phyloP scores from a whole-genome alignment of 345 rosid species.

The Camelina laxa region DNA sequence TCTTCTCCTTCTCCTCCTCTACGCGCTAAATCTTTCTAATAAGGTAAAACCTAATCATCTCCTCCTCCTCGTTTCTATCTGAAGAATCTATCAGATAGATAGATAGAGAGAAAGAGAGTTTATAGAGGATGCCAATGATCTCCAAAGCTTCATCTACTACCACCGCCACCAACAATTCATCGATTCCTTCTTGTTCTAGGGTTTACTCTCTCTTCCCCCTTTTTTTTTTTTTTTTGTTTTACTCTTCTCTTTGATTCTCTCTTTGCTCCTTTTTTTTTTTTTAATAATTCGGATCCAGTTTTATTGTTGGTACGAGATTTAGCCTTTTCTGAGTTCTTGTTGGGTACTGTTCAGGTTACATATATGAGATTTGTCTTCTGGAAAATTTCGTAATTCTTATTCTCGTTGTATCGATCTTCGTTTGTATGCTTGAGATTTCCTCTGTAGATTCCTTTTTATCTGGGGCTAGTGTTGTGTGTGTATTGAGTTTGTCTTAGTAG shows the following conservation, averaged over 20 bases:
- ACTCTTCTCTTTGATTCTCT: neutral
- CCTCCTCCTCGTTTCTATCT: conserved; percentile 36
- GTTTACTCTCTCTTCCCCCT: conserved; percentile 43
- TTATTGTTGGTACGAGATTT: conserved; percentile 37
- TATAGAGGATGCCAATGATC: conserved; percentile 64
- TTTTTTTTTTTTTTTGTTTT: neutral
- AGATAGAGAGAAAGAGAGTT: conserved; percentile 17
- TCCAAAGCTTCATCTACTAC: conserved; percentile 74
- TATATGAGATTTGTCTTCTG: neutral
- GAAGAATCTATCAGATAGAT: conserved; percentile 13
- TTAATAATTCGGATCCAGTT: conserved; percentile 27
- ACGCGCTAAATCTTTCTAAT: conserved; percentile 17
- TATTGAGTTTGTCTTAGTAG: conserved; percentile 17
- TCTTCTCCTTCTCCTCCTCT: neutral
- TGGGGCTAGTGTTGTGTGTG: conserved; percentile 4
- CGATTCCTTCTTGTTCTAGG: conserved; percentile 70
- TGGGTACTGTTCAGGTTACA: neutral
- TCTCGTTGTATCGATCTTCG: conserved; percentile 25
- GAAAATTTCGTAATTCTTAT: neutral
- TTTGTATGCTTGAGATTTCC: neutral
- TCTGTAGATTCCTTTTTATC: conserved; percentile 4
- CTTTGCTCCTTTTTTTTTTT: neutral
- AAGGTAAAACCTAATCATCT: conserved; percentile 28
- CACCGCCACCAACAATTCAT: conserved; percentile 70
- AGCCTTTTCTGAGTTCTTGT: neutral